A percentile compares a stretch with the other conserved stretches of the same genome.
Evolutionary conservation across 305 asterid genomes (phyloP).

Genomic region (Euphrasia arctica): DNA sequence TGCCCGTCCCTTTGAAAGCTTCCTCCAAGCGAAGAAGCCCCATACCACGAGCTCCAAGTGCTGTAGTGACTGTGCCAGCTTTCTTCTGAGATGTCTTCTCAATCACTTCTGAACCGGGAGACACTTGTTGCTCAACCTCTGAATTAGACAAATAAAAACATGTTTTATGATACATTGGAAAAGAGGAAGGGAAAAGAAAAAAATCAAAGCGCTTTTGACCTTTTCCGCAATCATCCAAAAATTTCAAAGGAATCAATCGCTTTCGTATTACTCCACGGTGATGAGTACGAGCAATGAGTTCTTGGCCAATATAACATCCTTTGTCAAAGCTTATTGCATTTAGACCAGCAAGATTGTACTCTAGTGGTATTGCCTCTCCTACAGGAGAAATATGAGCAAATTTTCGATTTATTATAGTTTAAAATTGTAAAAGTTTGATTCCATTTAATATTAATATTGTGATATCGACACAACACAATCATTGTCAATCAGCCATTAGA

Average conservation of each 20-base stretch:
- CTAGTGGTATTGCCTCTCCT: constrained; percentile 92
- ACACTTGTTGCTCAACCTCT: constrained; percentile 62
- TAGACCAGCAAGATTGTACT: constrained; percentile 78
- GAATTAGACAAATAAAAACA: constrained; percentile 11
- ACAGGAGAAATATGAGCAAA: constrained; percentile 13
- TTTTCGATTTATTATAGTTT: constrained; percentile 6
- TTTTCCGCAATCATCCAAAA: constrained; percentile 44
- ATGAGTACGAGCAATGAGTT: constrained; percentile 86
- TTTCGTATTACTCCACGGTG: constrained; percentile 84
- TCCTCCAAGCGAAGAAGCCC: constrained; percentile 65
- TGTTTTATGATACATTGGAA: background rate
- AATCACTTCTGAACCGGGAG: constrained; percentile 62
- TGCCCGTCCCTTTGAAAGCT: constrained; percentile 46
- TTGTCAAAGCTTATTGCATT: constrained; percentile 89
- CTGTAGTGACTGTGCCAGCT: constrained; percentile 66
- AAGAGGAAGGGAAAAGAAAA: background rate
- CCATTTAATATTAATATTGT: background rate
- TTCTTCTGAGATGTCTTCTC: constrained; percentile 51
- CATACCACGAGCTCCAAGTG: constrained; percentile 68
- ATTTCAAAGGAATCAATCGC: constrained; percentile 70
- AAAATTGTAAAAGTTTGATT: background rate
- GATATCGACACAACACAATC: background rate
- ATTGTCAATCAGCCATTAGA: constrained; percentile 4
- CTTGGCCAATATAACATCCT: constrained; percentile 94
- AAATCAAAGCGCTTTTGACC: constrained; percentile 34